Conservation (phyloP, 192 early-diverging fungal species). For the Paraglomus brasilianum region DNA sequence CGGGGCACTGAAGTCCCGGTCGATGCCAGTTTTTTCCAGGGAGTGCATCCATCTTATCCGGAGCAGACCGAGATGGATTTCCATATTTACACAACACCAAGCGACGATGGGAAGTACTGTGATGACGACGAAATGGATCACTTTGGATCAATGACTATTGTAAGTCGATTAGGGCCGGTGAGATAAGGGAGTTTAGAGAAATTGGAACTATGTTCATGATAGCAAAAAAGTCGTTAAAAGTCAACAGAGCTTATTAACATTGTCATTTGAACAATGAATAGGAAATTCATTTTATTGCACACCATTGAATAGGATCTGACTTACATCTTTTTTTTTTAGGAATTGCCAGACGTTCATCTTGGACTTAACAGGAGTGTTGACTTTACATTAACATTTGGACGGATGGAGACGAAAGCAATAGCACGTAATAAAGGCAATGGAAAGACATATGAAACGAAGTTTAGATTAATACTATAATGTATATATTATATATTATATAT, state of each 20-base stretch:
- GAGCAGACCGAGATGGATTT: constrained; percentile 17
- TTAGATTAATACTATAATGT: too few species aligned
- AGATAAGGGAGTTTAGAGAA: too few species aligned
- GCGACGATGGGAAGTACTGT: constrained; percentile 5
- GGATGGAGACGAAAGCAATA: constrained; percentile 15
- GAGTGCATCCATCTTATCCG: neutral
- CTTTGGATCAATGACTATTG: neutral
- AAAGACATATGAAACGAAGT: neutral
- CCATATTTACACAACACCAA: constrained; percentile 12
- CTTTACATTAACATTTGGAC: constrained; percentile 14
- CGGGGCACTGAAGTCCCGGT: neutral
- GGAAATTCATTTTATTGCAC: too few species aligned
- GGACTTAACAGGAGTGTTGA: constrained; percentile 3
- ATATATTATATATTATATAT: too few species aligned
- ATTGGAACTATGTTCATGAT: too few species aligned
- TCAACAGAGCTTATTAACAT: too few species aligned
- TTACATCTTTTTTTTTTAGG: neutral
- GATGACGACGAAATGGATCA: neutral
- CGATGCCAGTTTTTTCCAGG: neutral
- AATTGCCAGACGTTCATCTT: constrained; percentile 11
- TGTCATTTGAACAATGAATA: too few species aligned
- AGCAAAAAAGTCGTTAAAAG: too few species aligned
- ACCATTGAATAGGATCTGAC: too few species aligned
- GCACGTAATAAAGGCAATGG: constrained; percentile 1
- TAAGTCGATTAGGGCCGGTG: too few species aligned